Percentiles rank a stretch among this genome's conserved stretches.
These are phyloP conservation scores for Posidonia oceanica DNA, from an alignment of 116 monocot species.

Conservation along the genomic window DNA sequence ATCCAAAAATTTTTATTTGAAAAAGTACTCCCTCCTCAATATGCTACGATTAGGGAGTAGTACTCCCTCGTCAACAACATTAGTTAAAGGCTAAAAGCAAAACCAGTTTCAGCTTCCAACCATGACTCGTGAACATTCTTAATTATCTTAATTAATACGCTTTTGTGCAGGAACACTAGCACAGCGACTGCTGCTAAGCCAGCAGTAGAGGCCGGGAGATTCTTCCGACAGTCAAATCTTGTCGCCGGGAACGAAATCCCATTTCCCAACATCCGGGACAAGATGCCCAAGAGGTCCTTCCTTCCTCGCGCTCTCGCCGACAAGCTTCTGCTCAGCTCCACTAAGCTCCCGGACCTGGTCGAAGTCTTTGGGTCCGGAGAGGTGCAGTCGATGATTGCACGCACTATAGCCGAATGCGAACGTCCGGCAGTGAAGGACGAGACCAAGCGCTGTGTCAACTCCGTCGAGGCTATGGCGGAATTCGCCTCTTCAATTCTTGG, in stretches of 20 bases:
- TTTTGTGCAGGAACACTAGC: background rate
- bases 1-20: no score
- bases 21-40: no score
- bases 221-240: constrained; percentile 28
- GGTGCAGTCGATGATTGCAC: constrained; percentile 12
- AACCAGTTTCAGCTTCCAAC: no score
- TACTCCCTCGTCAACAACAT: no score
- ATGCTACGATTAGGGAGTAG: no score
- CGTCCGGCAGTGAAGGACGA: constrained; percentile 25
- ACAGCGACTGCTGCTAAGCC: background rate
- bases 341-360: constrained; percentile 12
- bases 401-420: constrained; percentile 19
- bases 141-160: no score
- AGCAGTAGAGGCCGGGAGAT: constrained; percentile 32
- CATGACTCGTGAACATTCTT: no score
- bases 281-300: constrained; percentile 33
- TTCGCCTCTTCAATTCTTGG: constrained; percentile 25
- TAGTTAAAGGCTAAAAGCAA: no score
- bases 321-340: constrained; percentile 20
- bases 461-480: constrained; percentile 33
- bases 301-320: constrained; percentile 20
- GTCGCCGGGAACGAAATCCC: constrained; percentile 10
- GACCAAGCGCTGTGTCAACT: constrained; percentile 24
- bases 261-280: constrained; percentile 38
- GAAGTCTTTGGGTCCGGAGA: background rate